Conservation (phyloP, 805 yeast species). For the Candida pseudoglaebosa region DNA sequence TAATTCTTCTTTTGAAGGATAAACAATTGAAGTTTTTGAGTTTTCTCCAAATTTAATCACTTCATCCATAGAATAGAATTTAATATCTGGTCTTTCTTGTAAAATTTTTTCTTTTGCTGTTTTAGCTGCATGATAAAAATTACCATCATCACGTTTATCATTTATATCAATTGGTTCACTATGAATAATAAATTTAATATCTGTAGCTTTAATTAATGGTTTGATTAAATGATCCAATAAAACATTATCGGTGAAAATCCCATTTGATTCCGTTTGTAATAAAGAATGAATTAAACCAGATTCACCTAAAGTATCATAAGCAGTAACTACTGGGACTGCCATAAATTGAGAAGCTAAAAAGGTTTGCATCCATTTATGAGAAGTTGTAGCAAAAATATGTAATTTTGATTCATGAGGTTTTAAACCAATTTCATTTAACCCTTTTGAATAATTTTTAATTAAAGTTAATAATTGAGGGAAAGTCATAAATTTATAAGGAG, state of each 20-base stretch:
- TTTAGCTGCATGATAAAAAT: slow-evolving; percentile 52
- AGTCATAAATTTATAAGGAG: slow-evolving; percentile 64
- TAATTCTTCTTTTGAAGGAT: slow-evolving; percentile 55
- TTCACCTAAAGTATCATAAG: slow-evolving; percentile 93
- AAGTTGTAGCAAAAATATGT: slow-evolving; percentile 86
- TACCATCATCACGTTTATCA: slow-evolving; percentile 65
- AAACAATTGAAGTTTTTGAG: slow-evolving; percentile 33
- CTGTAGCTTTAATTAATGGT: slow-evolving; percentile 63
- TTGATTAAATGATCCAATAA: slow-evolving; percentile 62
- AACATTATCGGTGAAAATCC: slow-evolving; percentile 79
- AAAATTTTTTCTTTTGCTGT: slow-evolving; percentile 56
- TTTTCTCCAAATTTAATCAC: slow-evolving; percentile 59
- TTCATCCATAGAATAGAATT: slow-evolving; percentile 62
- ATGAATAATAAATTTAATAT: slow-evolving; percentile 69
- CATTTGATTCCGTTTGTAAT: slow-evolving; percentile 73
- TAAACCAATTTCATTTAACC: slow-evolving; percentile 71
- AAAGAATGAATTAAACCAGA: slow-evolving; percentile 83
- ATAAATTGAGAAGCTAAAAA: slow-evolving; percentile 77
- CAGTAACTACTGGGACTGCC: slow-evolving; percentile 84
- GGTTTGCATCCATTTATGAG: slow-evolving; percentile 86
- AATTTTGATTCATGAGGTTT: slow-evolving; percentile 59
- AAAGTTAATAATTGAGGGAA: slow-evolving; percentile 52
- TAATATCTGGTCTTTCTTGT: slow-evolving; percentile 72
- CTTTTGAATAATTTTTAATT: slow-evolving; percentile 62
- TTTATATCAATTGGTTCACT: slow-evolving; percentile 54